Percentiles rank a stretch among this genome's conserved stretches.
Evolutionary conservation across 2,329 filamentous ascomycete genomes (phyloP).

Genomic region (Microdochium trichocladiopsis): DNA sequence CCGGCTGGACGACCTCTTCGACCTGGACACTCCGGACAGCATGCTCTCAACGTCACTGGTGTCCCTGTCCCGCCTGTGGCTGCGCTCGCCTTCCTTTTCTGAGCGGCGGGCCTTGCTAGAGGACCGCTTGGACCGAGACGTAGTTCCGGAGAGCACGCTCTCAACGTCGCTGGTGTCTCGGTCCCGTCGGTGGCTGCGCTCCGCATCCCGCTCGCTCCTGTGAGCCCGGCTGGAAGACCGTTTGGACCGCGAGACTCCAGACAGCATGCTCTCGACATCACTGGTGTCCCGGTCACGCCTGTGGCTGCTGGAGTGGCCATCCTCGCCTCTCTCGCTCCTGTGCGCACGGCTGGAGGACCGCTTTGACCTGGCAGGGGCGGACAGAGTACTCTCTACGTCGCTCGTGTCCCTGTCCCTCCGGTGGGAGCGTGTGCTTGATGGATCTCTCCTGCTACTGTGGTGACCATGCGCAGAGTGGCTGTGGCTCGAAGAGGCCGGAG

Average conservation of each 20-base stretch:
- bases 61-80: neutral
- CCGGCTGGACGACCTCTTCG: neutral
- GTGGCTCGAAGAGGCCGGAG: neutral
- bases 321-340: neutral
- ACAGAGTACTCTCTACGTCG: neutral
- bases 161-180: neutral
- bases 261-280: neutral
- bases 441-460: neutral
- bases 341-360: neutral
- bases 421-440: neutral
- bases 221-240: neutral
- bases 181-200: neutral
- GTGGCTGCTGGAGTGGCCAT: neutral
- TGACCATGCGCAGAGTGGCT: neutral
- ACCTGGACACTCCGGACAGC: neutral
- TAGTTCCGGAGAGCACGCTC: neutral
- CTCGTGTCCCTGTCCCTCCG: neutral
- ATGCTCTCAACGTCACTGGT: neutral
- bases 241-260: neutral
- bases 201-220: neutral
- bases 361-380: neutral
- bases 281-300: neutral
- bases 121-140: neutral
- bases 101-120: neutral
- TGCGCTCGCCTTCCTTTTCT: neutral